Base-by-base conservation (phyloP, 2,329 filamentous ascomycete genomes). In the Cryphonectria carpinicola region DNA sequence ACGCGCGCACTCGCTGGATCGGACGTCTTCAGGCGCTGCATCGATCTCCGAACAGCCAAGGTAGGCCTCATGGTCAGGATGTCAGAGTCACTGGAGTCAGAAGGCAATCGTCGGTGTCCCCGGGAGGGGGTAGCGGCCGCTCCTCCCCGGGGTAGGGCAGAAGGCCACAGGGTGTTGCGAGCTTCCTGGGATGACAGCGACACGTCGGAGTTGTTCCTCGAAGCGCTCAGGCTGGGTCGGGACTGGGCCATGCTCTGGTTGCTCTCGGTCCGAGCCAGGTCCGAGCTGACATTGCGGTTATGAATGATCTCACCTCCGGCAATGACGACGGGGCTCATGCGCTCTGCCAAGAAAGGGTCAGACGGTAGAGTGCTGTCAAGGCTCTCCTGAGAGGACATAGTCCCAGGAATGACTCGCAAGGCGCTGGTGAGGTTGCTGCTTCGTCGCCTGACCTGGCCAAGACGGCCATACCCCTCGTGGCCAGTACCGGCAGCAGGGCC, bases 401-500 rank as follows among this genome's bases (percentile, higher is more conserved):
- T 80, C 6, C 82, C 83, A 17, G 80, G 77, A 28, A 83, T 82
- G 37, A 82, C 85, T n/a, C 83, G 83, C 3, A 80, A 78, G 35
- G 82, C 75, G 72, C 84, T 87, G 10, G 85, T 81, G 28, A 84
- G 82, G 76, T 88, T 90, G 71, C 86, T 88, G 76, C 90, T 93
- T 68, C 91, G 87, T 41, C 91, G 87, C 70, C 90, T 87, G 41
- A 83, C 76, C 6, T 85, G 82, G 3, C 90, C 89, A 69, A 93
- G 84, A 69, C 87, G 87, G 0, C 92, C 92, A 76, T 95, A 95
- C 1, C 92, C 92, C 82, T 98, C 95, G 76, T 98, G 94, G 0
- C 95, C 95, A 52, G 95, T 98, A n/a, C 95, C 95, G 56, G 95
- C 95, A 22, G 88, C 89, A 32, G 95, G 95, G 0, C 95, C 95